These are phyloP conservation scores for Yarrowia hollandica DNA, from an alignment of 805 yeast species.

Conservation along the genomic window DNA sequence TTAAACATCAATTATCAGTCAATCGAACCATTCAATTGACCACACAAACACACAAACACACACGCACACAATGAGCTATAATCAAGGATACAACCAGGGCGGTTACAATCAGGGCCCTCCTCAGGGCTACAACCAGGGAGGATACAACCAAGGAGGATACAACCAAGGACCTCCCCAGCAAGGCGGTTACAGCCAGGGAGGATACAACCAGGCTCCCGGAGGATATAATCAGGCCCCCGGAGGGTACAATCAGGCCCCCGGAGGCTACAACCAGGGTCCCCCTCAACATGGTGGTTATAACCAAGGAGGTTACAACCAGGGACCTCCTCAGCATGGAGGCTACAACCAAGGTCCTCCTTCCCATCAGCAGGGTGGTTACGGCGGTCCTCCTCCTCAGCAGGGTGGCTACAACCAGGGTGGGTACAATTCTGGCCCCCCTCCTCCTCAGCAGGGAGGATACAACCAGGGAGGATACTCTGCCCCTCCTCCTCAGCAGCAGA, in stretches of 20 bases:
- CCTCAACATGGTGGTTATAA: constrained; percentile 1
- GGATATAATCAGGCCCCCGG: constrained; percentile 26
- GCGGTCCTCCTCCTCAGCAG: neutral
- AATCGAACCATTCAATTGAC: neutral
- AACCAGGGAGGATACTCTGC: neutral
- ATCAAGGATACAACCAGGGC: constrained; percentile 28
- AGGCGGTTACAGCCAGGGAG: constrained; percentile 1
- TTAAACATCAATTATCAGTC: neutral
- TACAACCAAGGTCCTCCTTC: constrained; percentile 27
- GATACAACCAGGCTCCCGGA: constrained; percentile 17
- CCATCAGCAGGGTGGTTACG: neutral
- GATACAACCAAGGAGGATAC: constrained; percentile 20
- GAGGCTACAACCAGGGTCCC: constrained; percentile 19
- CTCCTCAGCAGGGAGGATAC: neutral
- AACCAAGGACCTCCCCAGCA: constrained; percentile 17
- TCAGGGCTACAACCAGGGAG: constrained; percentile 23
- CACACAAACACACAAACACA: neutral
- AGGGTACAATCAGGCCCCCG: constrained; percentile 15
- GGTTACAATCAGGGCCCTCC: constrained; percentile 27
- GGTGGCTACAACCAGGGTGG: neutral
- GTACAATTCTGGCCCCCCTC: no score
- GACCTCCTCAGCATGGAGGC: constrained; percentile 27
- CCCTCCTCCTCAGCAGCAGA: constrained; percentile 10
- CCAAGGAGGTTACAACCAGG: constrained; percentile 6
- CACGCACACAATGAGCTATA: constrained; percentile 29